A percentile compares a stretch with the other conserved stretches of the same genome.
These are phyloP conservation scores for Phytophthora vignae DNA, from an alignment of 352 stramenopile species.

Conservation along the genomic window DNA sequence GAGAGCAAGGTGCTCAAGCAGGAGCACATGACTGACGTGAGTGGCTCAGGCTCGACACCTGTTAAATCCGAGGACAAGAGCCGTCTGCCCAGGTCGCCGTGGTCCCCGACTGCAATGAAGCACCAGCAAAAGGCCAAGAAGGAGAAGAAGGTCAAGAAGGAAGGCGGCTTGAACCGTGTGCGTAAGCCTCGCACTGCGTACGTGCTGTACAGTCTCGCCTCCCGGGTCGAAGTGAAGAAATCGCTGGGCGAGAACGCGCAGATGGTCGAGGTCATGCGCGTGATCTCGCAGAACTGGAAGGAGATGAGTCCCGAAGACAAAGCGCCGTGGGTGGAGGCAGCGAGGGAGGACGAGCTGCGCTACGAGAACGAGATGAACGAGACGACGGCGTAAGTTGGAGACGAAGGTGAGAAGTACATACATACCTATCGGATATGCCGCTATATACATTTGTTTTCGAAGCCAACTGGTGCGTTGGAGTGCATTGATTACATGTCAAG, in stretches of 20 bases:
- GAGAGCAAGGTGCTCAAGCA: constrained; percentile 57
- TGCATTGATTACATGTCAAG: background rate
- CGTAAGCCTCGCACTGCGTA: constrained; percentile 70
- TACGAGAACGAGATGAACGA: constrained; percentile 84
- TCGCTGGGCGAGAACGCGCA: constrained; percentile 48
- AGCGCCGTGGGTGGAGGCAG: constrained; percentile 64
- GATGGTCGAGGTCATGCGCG: constrained; percentile 71
- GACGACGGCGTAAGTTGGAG: constrained; percentile 39
- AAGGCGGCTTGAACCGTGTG: constrained; percentile 38
- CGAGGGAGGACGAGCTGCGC: constrained; percentile 64
- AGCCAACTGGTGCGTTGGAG: constrained; percentile 5
- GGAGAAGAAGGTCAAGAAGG: constrained; percentile 56
- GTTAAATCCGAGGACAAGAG: constrained; percentile 43
- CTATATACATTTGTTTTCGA: constrained; percentile 44
- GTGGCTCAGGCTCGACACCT: constrained; percentile 16
- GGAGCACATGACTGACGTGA: constrained; percentile 52
- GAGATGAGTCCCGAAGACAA: constrained; percentile 63
- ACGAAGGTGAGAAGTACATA: constrained; percentile 24
- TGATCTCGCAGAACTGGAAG: constrained; percentile 66
- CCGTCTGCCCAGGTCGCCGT: constrained; percentile 66
- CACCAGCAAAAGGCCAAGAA: constrained; percentile 60
- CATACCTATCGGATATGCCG: constrained; percentile 20
- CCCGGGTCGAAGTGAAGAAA: constrained; percentile 60
- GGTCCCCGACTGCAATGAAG: constrained; percentile 79
- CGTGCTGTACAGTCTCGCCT: constrained; percentile 75